A percentile compares a stretch with the other conserved stretches of the same genome.
Conservation (phyloP, 495 filamentous ascomycete genomes). For the Tuber melanosporum region DNA sequence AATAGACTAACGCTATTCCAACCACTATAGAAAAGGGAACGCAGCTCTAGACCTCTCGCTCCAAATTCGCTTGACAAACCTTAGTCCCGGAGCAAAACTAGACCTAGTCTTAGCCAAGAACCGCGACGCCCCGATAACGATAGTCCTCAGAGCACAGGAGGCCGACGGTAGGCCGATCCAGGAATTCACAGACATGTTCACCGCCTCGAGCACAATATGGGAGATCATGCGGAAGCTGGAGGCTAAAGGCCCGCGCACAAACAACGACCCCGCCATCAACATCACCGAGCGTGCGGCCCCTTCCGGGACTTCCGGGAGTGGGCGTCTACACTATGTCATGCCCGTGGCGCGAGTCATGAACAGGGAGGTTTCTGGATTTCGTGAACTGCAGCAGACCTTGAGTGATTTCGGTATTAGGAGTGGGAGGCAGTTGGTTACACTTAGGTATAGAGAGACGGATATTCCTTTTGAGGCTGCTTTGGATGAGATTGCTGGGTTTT, state of each 20-base stretch:
- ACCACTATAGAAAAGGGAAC: slow-evolving; percentile 58
- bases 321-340: slow-evolving; percentile 76
- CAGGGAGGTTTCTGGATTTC: slow-evolving; percentile 65
- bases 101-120: slow-evolving; percentile 59
- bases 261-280: slow-evolving; percentile 53
- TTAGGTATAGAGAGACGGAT: slow-evolving; percentile 67
- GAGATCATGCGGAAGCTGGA: slow-evolving; percentile 82
- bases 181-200: slow-evolving; percentile 72
- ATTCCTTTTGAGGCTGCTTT: slow-evolving; percentile 80
- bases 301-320: slow-evolving; percentile 51
- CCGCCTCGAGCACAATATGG: slow-evolving; percentile 81
- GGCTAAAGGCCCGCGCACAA: slow-evolving; percentile 46
- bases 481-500: slow-evolving; percentile 66
- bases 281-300: slow-evolving; percentile 73
- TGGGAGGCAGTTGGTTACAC: slow-evolving; percentile 67
- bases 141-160: slow-evolving; percentile 69
- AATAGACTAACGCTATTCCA: slow-evolving; percentile 21
- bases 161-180: slow-evolving; percentile 54
- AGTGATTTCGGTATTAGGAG: slow-evolving; percentile 79
- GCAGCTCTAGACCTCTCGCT: slow-evolving; percentile 78
- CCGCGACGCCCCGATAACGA: slow-evolving; percentile 68
- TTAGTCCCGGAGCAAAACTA: slow-evolving; percentile 78
- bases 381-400: slow-evolving; percentile 78
- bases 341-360: slow-evolving; percentile 78
- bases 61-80: slow-evolving; percentile 77